Evolutionary conservation across 106 monocot species (phyloP), one percentile per base, ranked within the genome.

Genomic region (Allium cepa): DNA sequence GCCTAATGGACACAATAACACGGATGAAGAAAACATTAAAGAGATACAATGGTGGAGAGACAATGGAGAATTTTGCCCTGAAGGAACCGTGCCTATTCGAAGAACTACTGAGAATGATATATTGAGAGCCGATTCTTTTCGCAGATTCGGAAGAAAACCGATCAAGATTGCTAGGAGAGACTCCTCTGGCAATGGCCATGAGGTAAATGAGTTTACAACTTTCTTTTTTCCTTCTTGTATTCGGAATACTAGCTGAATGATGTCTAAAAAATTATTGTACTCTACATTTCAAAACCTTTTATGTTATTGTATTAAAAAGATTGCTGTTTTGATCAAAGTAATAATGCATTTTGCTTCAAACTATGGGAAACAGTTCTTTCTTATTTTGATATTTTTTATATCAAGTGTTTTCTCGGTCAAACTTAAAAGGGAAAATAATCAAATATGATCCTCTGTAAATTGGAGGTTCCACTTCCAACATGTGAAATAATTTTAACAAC

Each of bases 11-110:
- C 50, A 56, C n/a, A 8, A 36, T 36, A 36, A 26, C 2, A 7
- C 62, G 36, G 9, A 36, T 7, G 71, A 52, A 16, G 26, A 50
- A 3, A 17, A 9, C 7, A 28, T 11, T 8, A 60, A 64, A 8
- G 77, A 73, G 49, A 28, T 74, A 56, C 74, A 57, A 70, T 50
- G 56, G 62, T 97, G 92, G 92, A 70, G 70, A 59, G 46, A 1
- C 8, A 72, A 82, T 13, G 97, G 97, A 26, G 87, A 89, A 62
- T 60, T 76, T 13, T 93, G 93, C 15, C 93, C 93, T 10, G 86
- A 89, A 7, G 89, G 89, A 56, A 79, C 73, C 11, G 70, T 86
- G 11, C 76, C 86, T 4, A 68, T 86, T 9, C 69, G 86, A 52
- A 71, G 86, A 14, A 79, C 86, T 16, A 76, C 16, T 50, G 82